These are phyloP conservation scores for Mortierella sp. DNA, from an alignment of 371 early-diverging fungal species.

Conservation along the genomic window DNA sequence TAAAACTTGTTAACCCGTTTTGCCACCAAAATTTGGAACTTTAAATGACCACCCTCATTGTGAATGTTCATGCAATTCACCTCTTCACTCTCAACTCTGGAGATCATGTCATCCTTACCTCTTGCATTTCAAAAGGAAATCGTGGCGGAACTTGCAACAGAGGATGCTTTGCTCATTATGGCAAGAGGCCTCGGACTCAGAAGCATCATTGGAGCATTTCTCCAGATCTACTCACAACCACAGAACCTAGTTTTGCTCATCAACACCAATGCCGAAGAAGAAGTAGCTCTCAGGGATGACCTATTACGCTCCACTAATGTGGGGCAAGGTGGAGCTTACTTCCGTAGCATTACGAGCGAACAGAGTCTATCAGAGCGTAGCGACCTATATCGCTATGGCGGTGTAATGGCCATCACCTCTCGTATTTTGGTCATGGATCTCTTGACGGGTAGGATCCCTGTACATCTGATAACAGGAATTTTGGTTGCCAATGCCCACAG, in stretches of 20 bases:
- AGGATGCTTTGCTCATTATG: slow-evolving; percentile 87
- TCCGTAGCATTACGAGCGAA: slow-evolving; percentile 54
- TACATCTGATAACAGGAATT: slow-evolving; percentile 85
- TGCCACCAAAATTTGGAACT: slow-evolving; percentile 32
- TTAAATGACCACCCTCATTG: too few species aligned
- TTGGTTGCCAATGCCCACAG: slow-evolving; percentile 90
- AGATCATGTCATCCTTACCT: slow-evolving; percentile 35
- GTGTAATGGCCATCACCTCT: slow-evolving; percentile 90
- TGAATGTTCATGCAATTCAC: neutral
- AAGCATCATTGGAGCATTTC: slow-evolving; percentile 73
- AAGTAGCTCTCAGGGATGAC: slow-evolving; percentile 68
- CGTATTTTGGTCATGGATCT: slow-evolving; percentile 96
- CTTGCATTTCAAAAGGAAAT: slow-evolving; percentile 81
- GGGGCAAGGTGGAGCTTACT: slow-evolving; percentile 55
- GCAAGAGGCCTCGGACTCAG: slow-evolving; percentile 87
- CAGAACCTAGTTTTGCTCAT: slow-evolving; percentile 85
- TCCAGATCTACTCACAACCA: slow-evolving; percentile 79
- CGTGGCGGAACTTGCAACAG: slow-evolving; percentile 73
- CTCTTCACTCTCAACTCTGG: neutral
- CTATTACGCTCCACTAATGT: slow-evolving; percentile 61
- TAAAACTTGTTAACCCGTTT: slow-evolving; percentile 7
- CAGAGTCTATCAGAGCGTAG: slow-evolving; percentile 61
- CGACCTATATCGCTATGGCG: slow-evolving; percentile 86
- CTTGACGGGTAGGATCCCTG: slow-evolving; percentile 84
- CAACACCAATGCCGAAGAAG: slow-evolving; percentile 79